Base-by-base conservation (phyloP, 371 early-diverging fungal genomes). In the Syncephalastrum monosporum region DNA sequence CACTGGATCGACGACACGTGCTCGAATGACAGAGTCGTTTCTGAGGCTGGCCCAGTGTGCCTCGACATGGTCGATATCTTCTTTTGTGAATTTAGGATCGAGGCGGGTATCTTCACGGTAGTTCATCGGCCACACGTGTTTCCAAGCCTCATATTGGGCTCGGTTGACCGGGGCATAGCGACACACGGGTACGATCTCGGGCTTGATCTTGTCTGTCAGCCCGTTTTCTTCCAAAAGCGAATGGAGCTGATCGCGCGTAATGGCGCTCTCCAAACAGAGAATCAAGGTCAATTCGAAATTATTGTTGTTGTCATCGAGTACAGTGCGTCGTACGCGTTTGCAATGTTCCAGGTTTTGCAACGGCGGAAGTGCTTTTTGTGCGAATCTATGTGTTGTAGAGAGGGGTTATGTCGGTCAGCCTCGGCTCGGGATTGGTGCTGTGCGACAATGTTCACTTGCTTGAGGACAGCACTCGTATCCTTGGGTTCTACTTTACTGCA, bases 131-230 rank as follows among this genome's bases (percentile, higher is more conserved):
- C 87, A 87, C 17, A 82, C 45, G 42, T 63, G 51, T 46, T 75
- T 76, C 84, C 87, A 87, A 33, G 65, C 71, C 27, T 82, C 83
- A 57, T 76, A 85, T 53, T 87, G 87, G 4, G 64, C 23, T 43
- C 79, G 58, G 15, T 83, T 87, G 24, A 78, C 43, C 0, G 87
- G 81, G 16, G 85, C 74, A 63, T 82, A 50, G 23, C 58, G 57
- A 1, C 79, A 72, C 0, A 86, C 69, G 5, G 63, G 41, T 12
- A 71, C 60, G 6, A 70, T 57, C 12, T 53, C 48, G 3, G 75
- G 71, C 19, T 58, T 19, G 5, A 63, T 50, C 5, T 50, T 38
- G 17, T 57, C 21, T 3, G 42, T 55, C 4, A 67, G 42, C 42
- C 55, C 61, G 12, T 72, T 47, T 19, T 68, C 54, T 17, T 52